phyloP scores from a whole-genome alignment of 2,329 filamentous ascomycete genomes.

The Amauroascus niger region DNA sequence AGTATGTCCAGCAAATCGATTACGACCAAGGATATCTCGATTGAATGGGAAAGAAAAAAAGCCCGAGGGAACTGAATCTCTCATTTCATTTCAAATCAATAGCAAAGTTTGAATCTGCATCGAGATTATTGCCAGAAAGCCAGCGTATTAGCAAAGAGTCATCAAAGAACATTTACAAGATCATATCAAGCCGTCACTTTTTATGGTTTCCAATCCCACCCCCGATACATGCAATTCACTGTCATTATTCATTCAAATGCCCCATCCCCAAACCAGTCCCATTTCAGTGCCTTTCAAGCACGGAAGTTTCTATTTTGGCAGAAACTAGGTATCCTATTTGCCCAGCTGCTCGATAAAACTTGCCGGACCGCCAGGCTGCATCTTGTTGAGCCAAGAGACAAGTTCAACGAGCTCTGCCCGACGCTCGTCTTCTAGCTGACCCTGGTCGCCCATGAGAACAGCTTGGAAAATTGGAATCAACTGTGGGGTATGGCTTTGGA shows the following conservation, averaged over 20 bases:
- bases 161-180: slow-evolving; percentile 4
- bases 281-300: not conserved
- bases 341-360: slow-evolving; percentile 27
- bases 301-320: not conserved
- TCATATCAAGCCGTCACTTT: slow-evolving; percentile 9
- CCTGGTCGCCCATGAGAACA: slow-evolving; percentile 37
- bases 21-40: no score
- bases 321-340: slow-evolving; percentile 9
- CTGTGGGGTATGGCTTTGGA: slow-evolving; percentile 38
- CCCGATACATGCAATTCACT: slow-evolving; percentile 7
- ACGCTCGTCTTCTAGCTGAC: slow-evolving; percentile 42
- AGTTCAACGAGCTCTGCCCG: slow-evolving; percentile 39
- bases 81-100: not conserved
- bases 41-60: no score
- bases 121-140: not conserved
- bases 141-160: slow-evolving; percentile 1
- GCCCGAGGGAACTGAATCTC: no score
- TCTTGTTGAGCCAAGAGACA: slow-evolving; percentile 41
- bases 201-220: not conserved
- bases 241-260: slow-evolving; percentile 7
- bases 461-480: slow-evolving; percentile 41
- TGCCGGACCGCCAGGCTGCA: slow-evolving; percentile 33
- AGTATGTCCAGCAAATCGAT: no score
- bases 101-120: not conserved
- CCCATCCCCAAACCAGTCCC: not conserved